Base-by-base conservation (phyloP, 2,329 filamentous ascomycete species). In the Zopfia rhizophila region DNA sequence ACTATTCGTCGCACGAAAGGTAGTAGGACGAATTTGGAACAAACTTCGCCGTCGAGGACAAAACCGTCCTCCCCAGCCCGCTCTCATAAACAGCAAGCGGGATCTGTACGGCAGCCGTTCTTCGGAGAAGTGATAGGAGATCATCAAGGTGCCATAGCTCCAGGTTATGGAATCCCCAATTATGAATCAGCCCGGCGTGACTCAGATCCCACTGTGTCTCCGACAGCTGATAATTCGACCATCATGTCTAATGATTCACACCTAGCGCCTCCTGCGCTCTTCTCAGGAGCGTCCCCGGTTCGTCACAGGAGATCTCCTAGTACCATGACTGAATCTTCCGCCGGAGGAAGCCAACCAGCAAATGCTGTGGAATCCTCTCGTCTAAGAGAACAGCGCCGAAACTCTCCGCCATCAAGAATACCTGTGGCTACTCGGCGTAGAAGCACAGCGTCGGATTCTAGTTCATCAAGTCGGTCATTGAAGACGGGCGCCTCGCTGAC, bases 81-180 rank as follows among this genome's bases (percentile, higher is more conserved):
- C 16, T 50, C 52, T n/a, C 56, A 62, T 14, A 45, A 38, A 11
- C 54, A 56, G 6, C 53, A 61, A 4, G 46, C 45, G 4, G 29
- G 56, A 18, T 53, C 51, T 21, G 22, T 18, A 33, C 57, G 69
- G 14, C 60, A 66, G 60, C 68, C 62, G 4, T 65, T 68, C 38
- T 72, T 72, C 48, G 68, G 68, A 12, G 68, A 72, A 38, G 65
- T 72, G 1, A 44, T 70, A n/a, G 60, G 59, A 14, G 60, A 64
- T 0, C 65, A 70, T 43, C 16, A 41, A 23, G 60, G 68, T 44
- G 53, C 50, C 5, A 45, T 51, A 3, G 60, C 56, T 22, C 68
- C 68, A 13, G 68, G 68, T 1, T 72, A 60, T 52, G 67, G 68
- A 13, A 72, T 72, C 17, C 61, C 66, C 8, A 58, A 48, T 4